Base-by-base conservation (phyloP, 768 basidiomycete species). In the Boletus rex-veris region DNA sequence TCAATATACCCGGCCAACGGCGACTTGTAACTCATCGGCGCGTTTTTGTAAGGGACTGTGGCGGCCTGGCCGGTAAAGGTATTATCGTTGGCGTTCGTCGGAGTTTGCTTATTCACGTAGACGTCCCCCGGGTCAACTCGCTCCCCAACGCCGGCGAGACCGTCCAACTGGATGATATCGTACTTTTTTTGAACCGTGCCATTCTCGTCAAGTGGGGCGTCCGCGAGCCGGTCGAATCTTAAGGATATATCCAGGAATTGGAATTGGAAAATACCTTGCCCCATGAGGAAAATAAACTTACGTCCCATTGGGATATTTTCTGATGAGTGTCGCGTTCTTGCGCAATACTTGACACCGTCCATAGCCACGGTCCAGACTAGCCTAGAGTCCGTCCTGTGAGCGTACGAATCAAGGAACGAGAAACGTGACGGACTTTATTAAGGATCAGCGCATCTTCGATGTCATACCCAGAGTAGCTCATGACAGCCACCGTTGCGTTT, bases 391-490 rank as follows among this genome's bases (percentile, higher is more conserved):
- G 26, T 24, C 50, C 38, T 12, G 53, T 54, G 44, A 60, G 47
- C 36, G 9, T 24, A 42, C 31, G n/a, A 44, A 38, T 47, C 26
- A 42, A 39, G 48, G 46, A 49, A 61, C 40, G 28, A 50, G 45
- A 45, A 40, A 10, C 50, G 45, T 52, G 35, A 47, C 76, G 41
- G 48, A 85, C 92, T 77, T 87, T 93, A 71, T 99, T 99, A 54
- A 96, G 77, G 63, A 99, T 98, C 51, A 98, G 77, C 3, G 97
- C 97, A 70, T 99, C 97, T 75, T 99, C 97, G 59, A 99, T 99
- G 78, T 99, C 97, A 69, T 98, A 99, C 24, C 97, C 97, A 6
- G 95, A 97, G 73, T 90, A 99, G 70, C 92, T 94, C 97, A 99
- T 99, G 61, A 98, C 94, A 11, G 97, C 97, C 42, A 99, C 92